Evolutionary conservation across 257 asterid genomes (phyloP), one percentile per base, ranked within the genome.

Genomic region (Plectranthus barbatus): DNA sequence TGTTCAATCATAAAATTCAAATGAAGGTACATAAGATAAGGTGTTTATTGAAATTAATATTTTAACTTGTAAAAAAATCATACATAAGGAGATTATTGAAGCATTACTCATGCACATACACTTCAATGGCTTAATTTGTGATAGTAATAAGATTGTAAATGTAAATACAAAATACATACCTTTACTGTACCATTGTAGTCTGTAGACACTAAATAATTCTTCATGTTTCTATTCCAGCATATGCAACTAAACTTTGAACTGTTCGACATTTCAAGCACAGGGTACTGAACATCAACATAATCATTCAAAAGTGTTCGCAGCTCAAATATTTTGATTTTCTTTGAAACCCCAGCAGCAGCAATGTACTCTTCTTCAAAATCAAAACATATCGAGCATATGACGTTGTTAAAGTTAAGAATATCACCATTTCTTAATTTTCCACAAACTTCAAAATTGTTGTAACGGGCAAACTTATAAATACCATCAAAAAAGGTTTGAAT

Each of bases 221-320:
- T 73, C 69, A 84, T 77, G 74, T 81, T 75, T 24, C 17, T 64
- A 70, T 84, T 84, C 91, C 91, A 84, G 74, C 84, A 73, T 47
- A 81, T 48, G 21, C 84, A 79, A 51, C 83, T 84, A 17, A 84
- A 49, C 77, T 69, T 80, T 1, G 88, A 77, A 17, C 60, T 42
- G 46, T 72, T 77, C 3, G 75, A 57, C 80, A 84, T 69, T 66
- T 84, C 88, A 57, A 76, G 59, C 39, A 74, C 66, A 9, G 88
- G 91, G 71, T 81, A 84, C 21, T 81, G 88, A 57, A 79, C 67
- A 60, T 81, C 86, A n/a, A 62, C 74, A n/a, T 58, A 19, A 24
- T 73, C 81, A 64, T 75, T 51, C 54, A 77, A 31, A 42, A 84
- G 79, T n/a, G 84, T 53, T 48, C 39, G 55, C 20, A 72, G 40